A percentile compares a stretch with the other conserved stretches of the same genome.
Conservation (phyloP, 352 stramenopile species). For the Blastocystis sp. region DNA sequence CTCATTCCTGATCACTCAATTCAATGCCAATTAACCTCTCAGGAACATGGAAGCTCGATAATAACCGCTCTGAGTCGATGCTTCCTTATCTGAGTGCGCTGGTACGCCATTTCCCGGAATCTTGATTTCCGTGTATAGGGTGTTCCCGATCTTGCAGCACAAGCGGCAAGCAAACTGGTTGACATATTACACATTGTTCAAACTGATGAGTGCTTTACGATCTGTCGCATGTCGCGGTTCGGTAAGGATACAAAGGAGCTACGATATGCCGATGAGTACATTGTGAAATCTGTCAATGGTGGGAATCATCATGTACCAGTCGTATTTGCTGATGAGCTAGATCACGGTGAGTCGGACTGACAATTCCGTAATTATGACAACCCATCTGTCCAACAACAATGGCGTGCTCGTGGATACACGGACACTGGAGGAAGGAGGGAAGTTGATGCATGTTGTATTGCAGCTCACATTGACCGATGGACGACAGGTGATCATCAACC, state of each 20-base stretch:
- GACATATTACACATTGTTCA: constrained; percentile 37
- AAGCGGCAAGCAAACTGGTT: constrained; percentile 39
- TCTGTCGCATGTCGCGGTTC: constrained; percentile 47
- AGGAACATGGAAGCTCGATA: constrained; percentile 41
- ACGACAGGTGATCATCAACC: constrained; percentile 12
- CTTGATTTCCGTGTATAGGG: neutral
- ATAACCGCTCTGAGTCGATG: constrained; percentile 28
- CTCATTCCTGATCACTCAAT: neutral
- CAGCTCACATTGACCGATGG: constrained; percentile 4
- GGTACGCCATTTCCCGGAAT: neutral
- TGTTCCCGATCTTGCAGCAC: constrained; percentile 30
- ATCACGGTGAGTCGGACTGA: neutral
- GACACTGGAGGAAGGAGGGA: constrained; percentile 11
- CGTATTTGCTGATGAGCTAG: neutral
- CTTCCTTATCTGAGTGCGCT: constrained; percentile 50
- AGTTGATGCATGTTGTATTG: constrained; percentile 29
- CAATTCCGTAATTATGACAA: constrained; percentile 9
- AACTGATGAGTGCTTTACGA: constrained; percentile 51
- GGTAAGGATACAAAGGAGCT: constrained; percentile 44
- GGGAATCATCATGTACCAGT: constrained; percentile 2
- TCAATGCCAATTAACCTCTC: constrained; percentile 36
- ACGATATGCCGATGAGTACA: constrained; percentile 24
- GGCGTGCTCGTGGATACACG: constrained; percentile 23
- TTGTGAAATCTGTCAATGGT: constrained; percentile 42
- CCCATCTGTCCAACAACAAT: constrained; percentile 32